Evolutionary conservation across 257 asterid species (phyloP).

Genomic region (Fraxinus cuspidata): DNA sequence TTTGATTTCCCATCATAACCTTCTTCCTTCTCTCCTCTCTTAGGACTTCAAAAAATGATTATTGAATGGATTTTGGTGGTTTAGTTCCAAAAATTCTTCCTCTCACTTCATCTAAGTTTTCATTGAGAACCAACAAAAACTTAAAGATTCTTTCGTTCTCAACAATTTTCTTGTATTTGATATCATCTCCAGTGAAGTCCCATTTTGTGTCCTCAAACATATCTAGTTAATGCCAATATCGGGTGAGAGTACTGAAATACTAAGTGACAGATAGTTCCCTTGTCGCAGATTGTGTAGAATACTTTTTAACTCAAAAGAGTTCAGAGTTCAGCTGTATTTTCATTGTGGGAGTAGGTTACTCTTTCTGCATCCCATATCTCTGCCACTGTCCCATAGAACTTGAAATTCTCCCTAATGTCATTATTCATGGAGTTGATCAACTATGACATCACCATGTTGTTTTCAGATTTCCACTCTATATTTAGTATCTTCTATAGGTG

Average conservation of each 20-base stretch:
- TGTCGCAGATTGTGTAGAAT: not conserved
- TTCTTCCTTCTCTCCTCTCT: not conserved
- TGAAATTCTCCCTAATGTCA: not conserved
- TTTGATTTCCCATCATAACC: not conserved
- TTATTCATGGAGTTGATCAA: not conserved
- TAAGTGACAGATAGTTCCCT: not conserved
- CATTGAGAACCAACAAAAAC: not conserved
- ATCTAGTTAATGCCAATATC: not conserved
- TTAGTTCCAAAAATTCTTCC: no score
- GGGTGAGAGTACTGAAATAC: not conserved
- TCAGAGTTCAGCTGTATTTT: not conserved
- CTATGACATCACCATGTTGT: not conserved
- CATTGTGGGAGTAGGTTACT: not conserved
- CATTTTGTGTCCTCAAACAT: not conserved
- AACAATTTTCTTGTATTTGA: not conserved
- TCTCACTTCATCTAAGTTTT: not conserved
- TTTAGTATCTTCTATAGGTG: not conserved
- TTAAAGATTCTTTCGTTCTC: not conserved
- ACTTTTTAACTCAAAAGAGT: no score
- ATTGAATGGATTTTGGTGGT: no score
- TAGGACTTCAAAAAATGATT: no score
- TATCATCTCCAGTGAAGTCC: not conserved
- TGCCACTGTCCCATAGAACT: not conserved
- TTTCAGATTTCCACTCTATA: not conserved
- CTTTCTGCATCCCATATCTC: not conserved